A percentile compares a stretch with the other conserved stretches of the same genome.
phyloP scores from a whole-genome alignment of 169 alveolate species.

The Eimeria necatrix region DNA sequence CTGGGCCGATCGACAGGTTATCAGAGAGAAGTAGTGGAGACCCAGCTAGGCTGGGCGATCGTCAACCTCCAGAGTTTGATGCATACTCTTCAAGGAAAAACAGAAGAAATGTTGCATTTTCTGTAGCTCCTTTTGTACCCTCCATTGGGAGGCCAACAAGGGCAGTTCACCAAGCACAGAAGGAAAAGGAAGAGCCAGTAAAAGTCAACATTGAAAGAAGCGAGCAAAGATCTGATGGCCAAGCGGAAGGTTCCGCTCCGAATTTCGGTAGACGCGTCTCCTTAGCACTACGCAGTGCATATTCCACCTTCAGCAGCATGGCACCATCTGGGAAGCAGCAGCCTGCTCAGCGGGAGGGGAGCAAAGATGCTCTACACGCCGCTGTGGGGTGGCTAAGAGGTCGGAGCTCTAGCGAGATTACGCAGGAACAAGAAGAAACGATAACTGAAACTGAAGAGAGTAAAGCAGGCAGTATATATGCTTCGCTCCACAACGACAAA shows the following conservation, averaged over 20 bases:
- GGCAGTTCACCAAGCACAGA: constrained; percentile 11
- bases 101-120: background rate
- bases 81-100: background rate
- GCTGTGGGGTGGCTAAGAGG: constrained; percentile 57
- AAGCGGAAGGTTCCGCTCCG: constrained; percentile 24
- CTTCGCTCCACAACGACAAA: background rate
- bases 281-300: constrained; percentile 14
- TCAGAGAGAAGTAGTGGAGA: background rate
- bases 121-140: constrained; percentile 43
- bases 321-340: constrained; percentile 32
- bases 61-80: background rate
- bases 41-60: background rate
- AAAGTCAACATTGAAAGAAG: background rate
- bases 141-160: constrained; percentile 7
- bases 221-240: background rate
- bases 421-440: background rate
- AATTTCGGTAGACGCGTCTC: constrained; percentile 32
- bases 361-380: background rate
- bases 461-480: background rate
- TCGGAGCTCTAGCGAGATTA: background rate
- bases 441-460: background rate
- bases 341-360: constrained; percentile 32
- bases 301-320: constrained; percentile 16
- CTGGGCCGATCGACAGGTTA: background rate
- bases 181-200: background rate